Evolutionary conservation across 1,139 yeast genomes (phyloP).

Genomic region (Yamadazyma blattariae): DNA sequence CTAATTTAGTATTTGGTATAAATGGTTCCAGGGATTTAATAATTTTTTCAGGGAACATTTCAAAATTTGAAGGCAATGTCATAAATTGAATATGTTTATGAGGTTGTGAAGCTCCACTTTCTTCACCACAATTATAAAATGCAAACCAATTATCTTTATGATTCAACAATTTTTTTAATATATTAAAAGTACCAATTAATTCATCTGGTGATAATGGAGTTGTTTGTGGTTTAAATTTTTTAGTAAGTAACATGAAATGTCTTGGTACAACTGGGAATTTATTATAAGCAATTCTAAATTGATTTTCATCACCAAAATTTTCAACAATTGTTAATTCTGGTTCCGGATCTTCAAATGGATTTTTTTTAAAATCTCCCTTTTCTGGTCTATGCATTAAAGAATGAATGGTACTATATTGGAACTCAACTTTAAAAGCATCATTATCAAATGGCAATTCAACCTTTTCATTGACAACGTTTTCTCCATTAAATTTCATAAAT

Average conservation of each 20-base stretch:
- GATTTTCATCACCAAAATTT: slow-evolving; percentile 42
- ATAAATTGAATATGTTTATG: slow-evolving; percentile 91
- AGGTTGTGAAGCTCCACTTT: slow-evolving; percentile 89
- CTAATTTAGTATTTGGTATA: slow-evolving; percentile 50
- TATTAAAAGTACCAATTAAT: slow-evolving; percentile 53
- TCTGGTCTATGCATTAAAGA: slow-evolving; percentile 61
- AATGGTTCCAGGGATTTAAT: slow-evolving; percentile 46
- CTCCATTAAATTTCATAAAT: slow-evolving; percentile 31
- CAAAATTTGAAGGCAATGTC: slow-evolving; percentile 56
- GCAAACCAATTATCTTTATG: slow-evolving; percentile 50
- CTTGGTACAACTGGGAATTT: slow-evolving; percentile 81
- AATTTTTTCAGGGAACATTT: slow-evolving; percentile 59
- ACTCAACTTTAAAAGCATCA: slow-evolving; percentile 19
- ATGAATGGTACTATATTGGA: slow-evolving; percentile 32
- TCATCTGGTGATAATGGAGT: slow-evolving; percentile 71
- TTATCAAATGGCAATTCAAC: slow-evolving; percentile 18
- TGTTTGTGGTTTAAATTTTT: slow-evolving; percentile 66
- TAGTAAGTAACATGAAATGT: slow-evolving; percentile 78
- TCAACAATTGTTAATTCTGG: slow-evolving; percentile 65
- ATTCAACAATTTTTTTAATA: slow-evolving; percentile 34
- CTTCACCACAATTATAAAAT: slow-evolving; percentile 83
- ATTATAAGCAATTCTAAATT: slow-evolving; percentile 70
- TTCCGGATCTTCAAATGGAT: slow-evolving; percentile 83
- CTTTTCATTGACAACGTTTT: slow-evolving; percentile 21
- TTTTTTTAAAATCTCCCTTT: slow-evolving; percentile 33